A percentile compares a stretch with the other conserved stretches of the same genome.
Conservation (phyloP, 768 basidiomycete species). For the Termitomyces sp. region DNA sequence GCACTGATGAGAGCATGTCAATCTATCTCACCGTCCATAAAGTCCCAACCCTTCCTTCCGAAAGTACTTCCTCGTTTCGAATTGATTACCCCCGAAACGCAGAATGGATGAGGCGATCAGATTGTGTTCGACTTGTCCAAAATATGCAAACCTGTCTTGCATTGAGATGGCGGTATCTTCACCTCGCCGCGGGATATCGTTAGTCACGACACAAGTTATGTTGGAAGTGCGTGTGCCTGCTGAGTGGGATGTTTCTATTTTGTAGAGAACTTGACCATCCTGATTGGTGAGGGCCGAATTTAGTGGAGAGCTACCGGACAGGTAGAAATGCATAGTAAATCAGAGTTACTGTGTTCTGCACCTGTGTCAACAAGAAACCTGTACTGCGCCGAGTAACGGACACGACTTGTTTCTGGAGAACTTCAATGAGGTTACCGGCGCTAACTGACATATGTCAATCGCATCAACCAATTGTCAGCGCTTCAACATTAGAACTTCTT, state of each 20-base stretch:
- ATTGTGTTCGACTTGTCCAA: constrained; percentile 9
- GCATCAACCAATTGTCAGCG: too few relatives aligned
- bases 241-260: constrained; percentile 10
- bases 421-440: too few relatives aligned
- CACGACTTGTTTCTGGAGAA: too few relatives aligned
- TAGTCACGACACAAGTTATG: constrained; percentile 9
- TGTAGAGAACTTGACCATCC: constrained; percentile 18
- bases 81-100: constrained; percentile 19
- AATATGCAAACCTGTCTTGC: constrained; percentile 9
- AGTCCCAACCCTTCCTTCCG: constrained; percentile 15
- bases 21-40: constrained; percentile 12
- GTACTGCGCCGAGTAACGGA: too few relatives aligned
- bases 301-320: constrained; percentile 12
- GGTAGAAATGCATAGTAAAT: constrained; percentile 14
- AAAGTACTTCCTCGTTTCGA: constrained; percentile 22
- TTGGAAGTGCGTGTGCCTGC: constrained; percentile 1
- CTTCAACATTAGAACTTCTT: too few relatives aligned
- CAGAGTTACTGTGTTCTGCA: too few relatives aligned
- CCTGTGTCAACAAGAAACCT: too few relatives aligned
- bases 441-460: too few relatives aligned
- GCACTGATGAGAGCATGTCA: background rate
- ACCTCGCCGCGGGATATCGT: background rate
- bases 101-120: constrained; percentile 20
- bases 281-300: constrained; percentile 17
- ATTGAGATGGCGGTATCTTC: background rate